Percentiles rank a stretch among this genome's conserved stretches.
These are phyloP conservation scores for Penicillium griseofulvum DNA, from an alignment of 2,329 filamentous ascomycete species.

Conservation along the genomic window DNA sequence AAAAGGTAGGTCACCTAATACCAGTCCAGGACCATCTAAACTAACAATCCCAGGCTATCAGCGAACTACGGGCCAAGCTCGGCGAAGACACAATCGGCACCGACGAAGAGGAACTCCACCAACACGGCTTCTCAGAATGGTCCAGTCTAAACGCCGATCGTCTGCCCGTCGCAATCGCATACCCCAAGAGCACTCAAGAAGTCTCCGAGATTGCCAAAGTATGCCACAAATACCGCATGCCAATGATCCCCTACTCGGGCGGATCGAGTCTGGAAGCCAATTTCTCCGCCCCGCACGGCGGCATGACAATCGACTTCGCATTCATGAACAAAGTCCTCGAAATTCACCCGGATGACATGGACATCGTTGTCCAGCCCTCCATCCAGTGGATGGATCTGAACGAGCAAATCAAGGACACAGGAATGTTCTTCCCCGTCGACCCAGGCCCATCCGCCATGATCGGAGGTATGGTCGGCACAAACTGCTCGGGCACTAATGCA, in stretches of 20 bases:
- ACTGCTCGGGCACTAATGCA: constrained; percentile 63
- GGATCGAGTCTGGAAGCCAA: constrained; percentile 86
- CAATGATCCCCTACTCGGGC: constrained; percentile 83
- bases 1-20: constrained; percentile 30
- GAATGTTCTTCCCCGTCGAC: constrained; percentile 88
- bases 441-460: constrained; percentile 66
- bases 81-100: constrained; percentile 62
- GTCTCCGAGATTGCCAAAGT: constrained; percentile 65
- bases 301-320: constrained; percentile 84
- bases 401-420: constrained; percentile 66
- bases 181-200: constrained; percentile 63
- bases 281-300: constrained; percentile 81
- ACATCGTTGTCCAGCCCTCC: constrained; percentile 85
- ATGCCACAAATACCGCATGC: constrained; percentile 75
- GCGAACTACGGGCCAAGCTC: constrained; percentile 52
- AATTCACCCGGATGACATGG: constrained; percentile 84
- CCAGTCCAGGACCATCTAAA: neutral
- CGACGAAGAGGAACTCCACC: constrained; percentile 62
- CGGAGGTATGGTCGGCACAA: constrained; percentile 64
- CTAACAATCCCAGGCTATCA: constrained; percentile 49
- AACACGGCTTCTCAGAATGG: constrained; percentile 69
- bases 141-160: constrained; percentile 64
- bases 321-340: constrained; percentile 80
- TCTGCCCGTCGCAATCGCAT: constrained; percentile 63
- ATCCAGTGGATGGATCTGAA: constrained; percentile 93